A percentile compares a stretch with the other conserved stretches of the same genome.
Conservation (phyloP, 1,284 basidiomycete species). For the Boletus subluridellus region DNA sequence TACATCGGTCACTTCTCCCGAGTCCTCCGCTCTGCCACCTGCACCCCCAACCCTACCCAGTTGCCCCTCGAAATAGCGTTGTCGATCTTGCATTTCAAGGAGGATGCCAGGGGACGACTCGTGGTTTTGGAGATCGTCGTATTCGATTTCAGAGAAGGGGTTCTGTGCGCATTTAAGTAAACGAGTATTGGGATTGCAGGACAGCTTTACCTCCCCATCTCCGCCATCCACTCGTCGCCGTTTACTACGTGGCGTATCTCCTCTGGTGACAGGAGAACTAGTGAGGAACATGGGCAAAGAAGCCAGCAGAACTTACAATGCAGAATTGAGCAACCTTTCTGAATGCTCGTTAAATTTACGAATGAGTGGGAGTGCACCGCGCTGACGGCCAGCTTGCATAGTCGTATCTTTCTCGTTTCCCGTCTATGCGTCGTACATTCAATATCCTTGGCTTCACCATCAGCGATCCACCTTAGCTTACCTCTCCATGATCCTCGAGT, state of each 20-base stretch:
- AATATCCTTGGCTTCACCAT: background rate
- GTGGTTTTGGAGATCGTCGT: constrained; percentile 80
- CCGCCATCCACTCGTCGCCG: constrained; percentile 50
- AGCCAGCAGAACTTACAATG: constrained; percentile 48
- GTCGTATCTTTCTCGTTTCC: constrained; percentile 88
- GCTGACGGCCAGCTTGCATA: constrained; percentile 92
- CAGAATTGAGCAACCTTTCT: constrained; percentile 77
- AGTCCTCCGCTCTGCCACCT: constrained; percentile 22
- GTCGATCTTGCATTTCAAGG: constrained; percentile 79
- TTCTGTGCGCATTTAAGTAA: constrained; percentile 31
- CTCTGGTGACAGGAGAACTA: constrained; percentile 39
- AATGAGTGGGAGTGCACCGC: constrained; percentile 86
- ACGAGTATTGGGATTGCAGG: background rate
- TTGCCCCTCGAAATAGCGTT: constrained; percentile 71
- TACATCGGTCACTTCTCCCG: constrained; percentile 41
- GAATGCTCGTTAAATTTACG: constrained; percentile 98
- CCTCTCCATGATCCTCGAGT: constrained; percentile 87
- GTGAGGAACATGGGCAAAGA: background rate
- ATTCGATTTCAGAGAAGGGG: constrained; percentile 72
- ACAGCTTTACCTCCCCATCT: constrained; percentile 34
- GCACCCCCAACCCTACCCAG: constrained; percentile 37
- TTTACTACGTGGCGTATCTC: constrained; percentile 55
- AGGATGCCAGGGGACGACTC: constrained; percentile 64
- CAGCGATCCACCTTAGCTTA: constrained; percentile 30
- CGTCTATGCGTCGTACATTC: constrained; percentile 46